Conservation (phyloP, 805 yeast species). For the Lipomyces oligophaga region DNA sequence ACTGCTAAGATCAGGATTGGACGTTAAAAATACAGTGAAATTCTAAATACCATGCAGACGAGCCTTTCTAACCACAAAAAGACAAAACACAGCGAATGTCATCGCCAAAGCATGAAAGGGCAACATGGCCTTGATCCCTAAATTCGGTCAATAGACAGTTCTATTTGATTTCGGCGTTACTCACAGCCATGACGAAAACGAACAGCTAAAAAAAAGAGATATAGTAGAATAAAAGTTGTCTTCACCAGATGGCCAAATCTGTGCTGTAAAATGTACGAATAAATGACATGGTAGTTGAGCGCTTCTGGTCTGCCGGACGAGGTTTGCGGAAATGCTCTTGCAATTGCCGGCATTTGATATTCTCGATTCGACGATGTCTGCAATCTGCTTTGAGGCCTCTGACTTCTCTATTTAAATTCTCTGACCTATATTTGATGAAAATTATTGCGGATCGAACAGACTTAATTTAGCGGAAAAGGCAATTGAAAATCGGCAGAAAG, state of each 20-base stretch:
- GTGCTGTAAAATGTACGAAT: slow-evolving; percentile 24
- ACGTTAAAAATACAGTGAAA: neutral
- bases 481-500: too few species aligned
- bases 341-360: slow-evolving; percentile 17
- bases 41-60: slow-evolving; percentile 23
- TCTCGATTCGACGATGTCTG: neutral
- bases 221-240: slow-evolving; percentile 17
- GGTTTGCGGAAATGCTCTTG: slow-evolving; percentile 24
- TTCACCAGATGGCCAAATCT: slow-evolving; percentile 24
- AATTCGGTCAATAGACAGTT: neutral
- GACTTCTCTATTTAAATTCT: too few species aligned
- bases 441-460: too few species aligned
- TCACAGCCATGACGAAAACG: slow-evolving; percentile 15
- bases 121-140: slow-evolving; percentile 13
- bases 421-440: too few species aligned
- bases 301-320: slow-evolving; percentile 25
- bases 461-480: too few species aligned
- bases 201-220: slow-evolving; percentile 4
- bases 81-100: slow-evolving; percentile 14
- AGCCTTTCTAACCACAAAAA: slow-evolving; percentile 30
- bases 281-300: slow-evolving; percentile 27
- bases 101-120: slow-evolving; percentile 14
- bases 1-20: slow-evolving; percentile 1
- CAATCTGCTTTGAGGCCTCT: too few species aligned
- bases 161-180: slow-evolving; percentile 1